These are phyloP conservation scores for Paramecium caudatum DNA, from an alignment of 73 alveolate genomes.

Conservation along the genomic window DNA sequence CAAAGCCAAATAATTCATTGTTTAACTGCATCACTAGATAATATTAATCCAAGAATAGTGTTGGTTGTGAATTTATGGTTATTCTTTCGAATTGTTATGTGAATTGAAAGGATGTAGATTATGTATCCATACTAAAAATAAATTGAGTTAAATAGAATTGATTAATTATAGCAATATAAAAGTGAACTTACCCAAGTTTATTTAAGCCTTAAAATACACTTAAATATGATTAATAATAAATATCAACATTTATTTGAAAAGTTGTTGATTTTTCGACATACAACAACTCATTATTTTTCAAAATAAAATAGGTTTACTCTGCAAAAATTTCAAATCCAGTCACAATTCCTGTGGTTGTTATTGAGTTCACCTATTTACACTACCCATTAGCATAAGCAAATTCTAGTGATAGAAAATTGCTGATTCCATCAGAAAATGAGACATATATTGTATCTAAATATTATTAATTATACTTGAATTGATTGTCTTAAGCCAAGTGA, in stretches of 20 bases:
- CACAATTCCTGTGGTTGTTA: not conserved
- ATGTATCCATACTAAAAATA: not conserved
- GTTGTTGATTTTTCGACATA: not conserved
- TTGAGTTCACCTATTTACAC: not conserved
- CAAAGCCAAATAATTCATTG: not conserved
- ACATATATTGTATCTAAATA: constrained; percentile 6
- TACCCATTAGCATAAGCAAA: not conserved
- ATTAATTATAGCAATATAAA: not conserved
- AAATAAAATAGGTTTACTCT: not conserved
- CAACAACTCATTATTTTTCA: not conserved
- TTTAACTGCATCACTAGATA: not conserved
- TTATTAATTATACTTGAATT: not conserved
- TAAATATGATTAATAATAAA: not conserved
- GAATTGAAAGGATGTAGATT: no score
- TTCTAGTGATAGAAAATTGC: not conserved
- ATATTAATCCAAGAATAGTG: not conserved
- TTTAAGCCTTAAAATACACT: not conserved
- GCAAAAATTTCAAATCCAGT: constrained; percentile 7
- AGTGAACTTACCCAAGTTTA: constrained; percentile 4
- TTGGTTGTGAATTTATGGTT: not conserved
- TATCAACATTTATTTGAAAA: not conserved
- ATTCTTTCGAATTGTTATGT: no score
- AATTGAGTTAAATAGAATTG: not conserved
- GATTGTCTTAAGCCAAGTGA: not conserved
- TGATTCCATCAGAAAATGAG: not conserved